A percentile compares a stretch with the other conserved stretches of the same genome.
Evolutionary conservation across 164 flowering plant genomes (phyloP).

Genomic region (Liriodendron chinense): DNA sequence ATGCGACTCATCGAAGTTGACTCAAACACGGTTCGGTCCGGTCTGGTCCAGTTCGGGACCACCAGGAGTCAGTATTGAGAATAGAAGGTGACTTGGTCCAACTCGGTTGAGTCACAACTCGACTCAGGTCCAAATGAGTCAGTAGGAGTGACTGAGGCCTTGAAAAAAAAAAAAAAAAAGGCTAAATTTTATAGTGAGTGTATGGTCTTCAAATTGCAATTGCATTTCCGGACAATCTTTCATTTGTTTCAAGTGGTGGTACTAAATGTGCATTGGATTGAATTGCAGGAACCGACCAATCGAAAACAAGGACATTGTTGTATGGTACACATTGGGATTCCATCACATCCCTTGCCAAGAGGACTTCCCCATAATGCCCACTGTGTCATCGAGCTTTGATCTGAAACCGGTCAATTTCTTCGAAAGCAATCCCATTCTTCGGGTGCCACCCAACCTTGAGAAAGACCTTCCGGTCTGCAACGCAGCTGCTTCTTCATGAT

Average conservation of each 20-base stretch:
- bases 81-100: too few relatives aligned
- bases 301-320: slow-evolving; percentile 64
- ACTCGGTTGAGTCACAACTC: too few relatives aligned
- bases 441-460: slow-evolving; percentile 35
- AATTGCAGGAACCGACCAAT: slow-evolving; percentile 53
- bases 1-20: too few relatives aligned
- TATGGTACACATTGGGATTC: slow-evolving; percentile 76
- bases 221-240: too few relatives aligned
- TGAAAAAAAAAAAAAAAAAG: too few relatives aligned
- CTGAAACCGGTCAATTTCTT: slow-evolving; percentile 76
- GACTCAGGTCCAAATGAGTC: too few relatives aligned
- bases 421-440: slow-evolving; percentile 61
- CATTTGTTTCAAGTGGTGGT: neutral
- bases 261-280: neutral
- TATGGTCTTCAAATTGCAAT: too few relatives aligned
- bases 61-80: too few relatives aligned
- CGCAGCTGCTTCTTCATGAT: slow-evolving; percentile 28
- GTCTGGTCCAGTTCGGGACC: too few relatives aligned
- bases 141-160: too few relatives aligned
- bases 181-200: too few relatives aligned
- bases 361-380: slow-evolving; percentile 77
- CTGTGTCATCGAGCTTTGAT: slow-evolving; percentile 63
- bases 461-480: slow-evolving; percentile 65
- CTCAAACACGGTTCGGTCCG: too few relatives aligned
- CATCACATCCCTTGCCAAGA: slow-evolving; percentile 82